phyloP scores from a whole-genome alignment of 768 basidiomycete species.

The Scleroderma bovista region DNA sequence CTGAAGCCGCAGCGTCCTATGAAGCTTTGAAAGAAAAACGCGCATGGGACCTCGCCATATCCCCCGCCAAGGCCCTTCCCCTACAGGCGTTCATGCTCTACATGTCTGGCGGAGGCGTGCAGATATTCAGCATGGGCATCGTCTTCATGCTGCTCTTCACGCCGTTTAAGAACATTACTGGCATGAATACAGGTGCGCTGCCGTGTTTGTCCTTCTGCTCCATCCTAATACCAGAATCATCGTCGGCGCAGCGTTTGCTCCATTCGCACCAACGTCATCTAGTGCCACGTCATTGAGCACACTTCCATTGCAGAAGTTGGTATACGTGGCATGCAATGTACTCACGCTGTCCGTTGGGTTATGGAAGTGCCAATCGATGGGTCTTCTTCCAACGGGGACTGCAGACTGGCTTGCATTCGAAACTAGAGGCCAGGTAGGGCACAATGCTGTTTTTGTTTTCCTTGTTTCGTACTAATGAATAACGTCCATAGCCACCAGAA shows the following conservation, averaged over 20 bases:
- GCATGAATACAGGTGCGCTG: conserved; percentile 72
- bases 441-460: background rate
- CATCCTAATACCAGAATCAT: background rate
- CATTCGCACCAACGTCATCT: conserved; percentile 47
- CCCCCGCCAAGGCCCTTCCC: conserved; percentile 85
- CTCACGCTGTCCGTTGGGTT: conserved; percentile 78
- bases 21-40: conserved; percentile 68
- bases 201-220: background rate
- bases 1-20: conserved; percentile 43
- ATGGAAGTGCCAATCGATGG: conserved; percentile 94
- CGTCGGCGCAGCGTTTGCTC: conserved; percentile 57
- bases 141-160: conserved; percentile 87
- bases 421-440: conserved; percentile 56
- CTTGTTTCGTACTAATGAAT: background rate
- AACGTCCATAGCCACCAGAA: conserved; percentile 36
- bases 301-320: conserved; percentile 64
- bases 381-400: conserved; percentile 82
- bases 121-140: conserved; percentile 96
- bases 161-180: conserved; percentile 79
- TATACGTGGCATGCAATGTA: conserved; percentile 67
- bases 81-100: conserved; percentile 99
- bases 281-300: conserved; percentile 44
- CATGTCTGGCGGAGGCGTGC: conserved; percentile 95
- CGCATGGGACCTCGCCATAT: conserved; percentile 81
- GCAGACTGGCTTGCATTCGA: conserved; percentile 97